phyloP scores from a whole-genome alignment of 345 rosid species.

The Linum trigynum region DNA sequence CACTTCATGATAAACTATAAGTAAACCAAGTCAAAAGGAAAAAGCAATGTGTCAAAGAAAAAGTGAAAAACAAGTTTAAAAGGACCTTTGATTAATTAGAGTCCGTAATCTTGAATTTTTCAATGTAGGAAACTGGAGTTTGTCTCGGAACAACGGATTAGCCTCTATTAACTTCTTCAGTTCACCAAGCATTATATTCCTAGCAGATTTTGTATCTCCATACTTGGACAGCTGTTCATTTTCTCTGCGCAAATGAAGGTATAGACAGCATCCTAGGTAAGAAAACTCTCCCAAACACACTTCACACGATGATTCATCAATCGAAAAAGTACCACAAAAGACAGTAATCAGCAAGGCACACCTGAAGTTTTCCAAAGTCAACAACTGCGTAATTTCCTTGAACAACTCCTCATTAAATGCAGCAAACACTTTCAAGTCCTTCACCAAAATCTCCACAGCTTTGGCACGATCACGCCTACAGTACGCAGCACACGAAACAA shows the following conservation, averaged over 20 bases:
- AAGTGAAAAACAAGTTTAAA: background rate
- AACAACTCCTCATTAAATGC: slow-evolving; percentile 2
- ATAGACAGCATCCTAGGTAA: background rate
- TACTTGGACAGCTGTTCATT: slow-evolving; percentile 80
- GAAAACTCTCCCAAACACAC: background rate
- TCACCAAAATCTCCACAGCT: slow-evolving; percentile 3
- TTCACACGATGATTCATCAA: background rate
- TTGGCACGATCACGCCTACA: background rate
- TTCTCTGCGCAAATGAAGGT: slow-evolving; percentile 32
- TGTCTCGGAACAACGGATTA: slow-evolving; percentile 71
- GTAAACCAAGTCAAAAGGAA: background rate
- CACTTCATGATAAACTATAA: slow-evolving; percentile 9
- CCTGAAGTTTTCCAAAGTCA: slow-evolving; percentile 1
- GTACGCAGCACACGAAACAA: background rate
- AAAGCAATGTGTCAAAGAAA: background rate
- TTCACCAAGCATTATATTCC: slow-evolving; percentile 54
- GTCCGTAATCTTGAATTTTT: slow-evolving; percentile 70
- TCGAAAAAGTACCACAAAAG: no score
- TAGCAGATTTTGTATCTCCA: slow-evolving; percentile 70
- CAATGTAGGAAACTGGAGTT: slow-evolving; percentile 53
- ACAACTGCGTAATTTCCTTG: background rate
- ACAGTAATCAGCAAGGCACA: background rate
- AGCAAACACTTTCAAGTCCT: slow-evolving; percentile 6
- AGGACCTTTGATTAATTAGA: slow-evolving; percentile 79
- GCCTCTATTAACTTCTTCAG: slow-evolving; percentile 73